Evolutionary conservation across 2,329 filamentous ascomycete species (phyloP), one percentile per base, ranked within the genome.

Genomic region (Teratosphaeria pseudoeucalypti): DNA sequence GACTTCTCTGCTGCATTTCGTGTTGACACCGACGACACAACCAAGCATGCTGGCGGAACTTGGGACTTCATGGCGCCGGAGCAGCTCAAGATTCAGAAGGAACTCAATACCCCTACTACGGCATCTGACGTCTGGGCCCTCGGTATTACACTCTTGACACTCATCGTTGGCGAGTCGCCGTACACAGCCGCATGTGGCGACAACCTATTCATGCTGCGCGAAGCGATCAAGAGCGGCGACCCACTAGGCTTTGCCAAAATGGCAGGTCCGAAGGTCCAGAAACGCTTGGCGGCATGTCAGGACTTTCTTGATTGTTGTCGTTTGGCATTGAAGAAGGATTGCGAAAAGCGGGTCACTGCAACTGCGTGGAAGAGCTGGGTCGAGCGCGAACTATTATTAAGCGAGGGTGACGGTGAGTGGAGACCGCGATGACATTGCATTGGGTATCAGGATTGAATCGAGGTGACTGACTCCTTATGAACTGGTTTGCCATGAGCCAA

Each of bases 1-100:
- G 77, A 78, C 66, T 79, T 78, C 65, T 77, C 75, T 3, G 71
- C 72, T 2, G 73, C 76, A 11, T 72, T 75, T 27, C 64, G 65
- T 54, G 43, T 67, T 23, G 57, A 59, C 14, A 63, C 63, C 29
- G 62, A 63, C 54, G 62, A 66, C 52, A 62, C 64, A 16, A 60
- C 62, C 10, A 61, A 64, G 1, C 62, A 68, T 39, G 67, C 74
- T 7, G 77, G 75, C 52, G 77, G 76, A 0, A 80, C 77, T 0
- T 79, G 76, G 75, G 76, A 77, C 58, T 79, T 71, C 68, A 75
- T 79, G 74, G 75, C 66, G 3, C 71, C 68, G 58, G 61, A 71
- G 60, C 58, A 73, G 69, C 26, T 73, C 39, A 65, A 66, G 11
- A 62, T 64, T 34, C 67, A 71, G 23, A 63, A 63, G n/a, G 62